Conservation (phyloP, 345 rosid genomes). For the Lepidium aucheri region DNA sequence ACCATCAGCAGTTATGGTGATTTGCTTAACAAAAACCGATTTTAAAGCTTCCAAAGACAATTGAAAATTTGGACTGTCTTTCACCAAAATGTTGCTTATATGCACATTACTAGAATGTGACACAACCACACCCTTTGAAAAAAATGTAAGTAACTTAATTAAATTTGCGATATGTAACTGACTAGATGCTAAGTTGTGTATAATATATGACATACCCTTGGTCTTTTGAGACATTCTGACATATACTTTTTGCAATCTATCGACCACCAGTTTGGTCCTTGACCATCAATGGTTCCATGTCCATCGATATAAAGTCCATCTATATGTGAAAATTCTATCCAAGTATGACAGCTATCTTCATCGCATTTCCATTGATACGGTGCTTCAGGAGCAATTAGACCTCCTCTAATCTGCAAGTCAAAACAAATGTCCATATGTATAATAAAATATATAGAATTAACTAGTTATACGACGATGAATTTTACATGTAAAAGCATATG, state of each 20-base stretch:
- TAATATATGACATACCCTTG: slow-evolving; percentile 33
- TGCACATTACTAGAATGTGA: slow-evolving; percentile 29
- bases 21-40: slow-evolving; percentile 8
- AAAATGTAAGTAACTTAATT: not conserved
- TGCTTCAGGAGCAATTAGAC: slow-evolving; percentile 27
- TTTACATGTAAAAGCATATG: not conserved
- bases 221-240: slow-evolving; percentile 29
- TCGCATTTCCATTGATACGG: slow-evolving; percentile 36
- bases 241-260: slow-evolving; percentile 13
- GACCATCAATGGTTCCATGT: slow-evolving; percentile 37
- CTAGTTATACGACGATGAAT: not conserved
- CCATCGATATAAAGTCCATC: slow-evolving; percentile 36
- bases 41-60: slow-evolving; percentile 25
- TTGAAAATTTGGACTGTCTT: slow-evolving; percentile 48
- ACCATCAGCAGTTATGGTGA: slow-evolving; percentile 33
- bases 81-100: slow-evolving; percentile 21
- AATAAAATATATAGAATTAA: not conserved
- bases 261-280: slow-evolving; percentile 46
- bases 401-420: slow-evolving; percentile 28
- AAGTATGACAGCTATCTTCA: not conserved
- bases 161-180: not conserved
- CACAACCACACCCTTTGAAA: slow-evolving; percentile 30
- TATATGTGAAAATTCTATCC: slow-evolving; percentile 34
- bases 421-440: not conserved
- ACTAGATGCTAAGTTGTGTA: not conserved